Conservation (phyloP, 371 early-diverging fungal genomes). For the Haplosporangium sp. region DNA sequence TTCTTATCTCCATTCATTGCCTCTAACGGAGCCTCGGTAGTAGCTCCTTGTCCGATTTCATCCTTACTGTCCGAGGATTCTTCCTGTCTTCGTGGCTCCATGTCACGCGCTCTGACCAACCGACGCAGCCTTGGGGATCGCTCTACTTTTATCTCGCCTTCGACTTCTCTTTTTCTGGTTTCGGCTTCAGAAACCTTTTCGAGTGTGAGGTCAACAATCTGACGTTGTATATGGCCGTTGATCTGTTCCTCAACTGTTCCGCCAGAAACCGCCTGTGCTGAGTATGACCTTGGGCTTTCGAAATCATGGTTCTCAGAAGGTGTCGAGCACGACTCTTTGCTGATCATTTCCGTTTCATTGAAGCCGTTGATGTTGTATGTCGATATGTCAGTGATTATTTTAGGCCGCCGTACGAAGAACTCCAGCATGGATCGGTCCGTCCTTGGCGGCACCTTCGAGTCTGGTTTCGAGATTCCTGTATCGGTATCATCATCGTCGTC, state of each 20-base stretch:
- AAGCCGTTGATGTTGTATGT: too few species aligned
- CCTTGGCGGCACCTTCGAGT: background rate
- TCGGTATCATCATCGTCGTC: conserved; percentile 1
- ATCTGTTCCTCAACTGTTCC: too few species aligned
- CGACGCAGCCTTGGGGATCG: conserved; percentile 16
- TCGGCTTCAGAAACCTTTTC: background rate
- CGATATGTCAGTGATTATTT: background rate
- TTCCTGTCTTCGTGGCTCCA: conserved; percentile 7
- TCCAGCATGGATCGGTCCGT: conserved; percentile 17
- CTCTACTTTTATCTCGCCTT: background rate
- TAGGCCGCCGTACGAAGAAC: conserved; percentile 13
- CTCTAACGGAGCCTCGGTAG: background rate
- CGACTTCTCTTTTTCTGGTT: background rate
- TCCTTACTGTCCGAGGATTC: conserved; percentile 1
- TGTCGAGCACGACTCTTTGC: too few species aligned
- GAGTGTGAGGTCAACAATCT: background rate
- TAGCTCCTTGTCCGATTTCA: background rate
- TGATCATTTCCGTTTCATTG: too few species aligned
- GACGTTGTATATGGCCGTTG: too few species aligned
- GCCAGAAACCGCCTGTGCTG: too few species aligned
- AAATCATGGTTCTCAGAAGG: too few species aligned
- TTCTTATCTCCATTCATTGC: background rate
- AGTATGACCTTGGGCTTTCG: too few species aligned
- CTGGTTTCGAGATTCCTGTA: too few species aligned
- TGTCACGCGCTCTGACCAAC: conserved; percentile 15